Evolutionary conservation across 306 rosid species (phyloP).

Genomic region (Malus orientalis): DNA sequence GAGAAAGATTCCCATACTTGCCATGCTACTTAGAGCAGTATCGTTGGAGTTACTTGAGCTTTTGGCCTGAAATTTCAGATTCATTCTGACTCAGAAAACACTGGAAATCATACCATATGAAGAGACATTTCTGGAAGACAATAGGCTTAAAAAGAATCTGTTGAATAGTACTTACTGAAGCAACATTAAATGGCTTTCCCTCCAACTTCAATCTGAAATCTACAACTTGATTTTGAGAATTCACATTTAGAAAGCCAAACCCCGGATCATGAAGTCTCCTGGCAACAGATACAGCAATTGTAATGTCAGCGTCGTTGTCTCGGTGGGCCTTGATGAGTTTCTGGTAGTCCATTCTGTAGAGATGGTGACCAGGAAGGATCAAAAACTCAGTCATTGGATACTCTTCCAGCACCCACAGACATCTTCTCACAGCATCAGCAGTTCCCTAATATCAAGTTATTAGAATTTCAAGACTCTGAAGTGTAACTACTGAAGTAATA

Average conservation of each 20-base stretch:
- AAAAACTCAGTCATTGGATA: conserved; percentile 22
- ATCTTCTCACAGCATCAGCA: conserved; percentile 40
- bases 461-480: background rate
- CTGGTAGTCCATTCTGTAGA: conserved; percentile 36
- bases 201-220: conserved; percentile 17
- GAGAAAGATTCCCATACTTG: conserved; percentile 36
- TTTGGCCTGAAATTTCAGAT: conserved; percentile 10
- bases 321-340: conserved; percentile 24
- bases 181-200: background rate
- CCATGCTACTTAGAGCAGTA: background rate
- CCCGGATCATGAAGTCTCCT: conserved; percentile 17
- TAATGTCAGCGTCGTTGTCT: conserved; percentile 22
- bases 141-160: background rate
- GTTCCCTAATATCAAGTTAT: conserved; percentile 20
- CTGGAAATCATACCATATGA: background rate
- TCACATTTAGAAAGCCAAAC: conserved; percentile 25
- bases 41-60: background rate
- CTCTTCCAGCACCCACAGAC: conserved; percentile 32
- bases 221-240: conserved; percentile 12
- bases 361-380: conserved; percentile 39
- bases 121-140: background rate
- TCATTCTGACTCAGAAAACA: background rate
- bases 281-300: conserved; percentile 24
- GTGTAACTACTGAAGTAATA: background rate
- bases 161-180: conserved; percentile 12